These are phyloP conservation scores for Myotisia sp. DNA, from an alignment of 2,329 filamentous ascomycete species.

Conservation along the genomic window DNA sequence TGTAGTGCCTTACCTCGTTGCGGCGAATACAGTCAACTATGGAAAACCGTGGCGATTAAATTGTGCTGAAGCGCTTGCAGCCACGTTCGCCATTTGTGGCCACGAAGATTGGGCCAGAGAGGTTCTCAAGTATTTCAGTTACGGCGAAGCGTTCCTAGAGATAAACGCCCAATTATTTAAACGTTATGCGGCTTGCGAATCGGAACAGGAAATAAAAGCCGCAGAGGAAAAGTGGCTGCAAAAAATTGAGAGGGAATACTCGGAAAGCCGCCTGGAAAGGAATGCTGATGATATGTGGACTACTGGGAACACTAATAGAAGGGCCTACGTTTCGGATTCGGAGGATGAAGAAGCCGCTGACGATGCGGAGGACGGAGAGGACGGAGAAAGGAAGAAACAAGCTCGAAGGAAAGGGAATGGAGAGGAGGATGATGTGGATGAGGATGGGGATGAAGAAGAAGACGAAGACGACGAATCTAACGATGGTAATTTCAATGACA, in stretches of 20 bases:
- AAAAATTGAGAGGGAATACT: slow-evolving; percentile 78
- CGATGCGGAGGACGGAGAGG: slow-evolving; percentile 19
- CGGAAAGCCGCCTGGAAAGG: slow-evolving; percentile 53
- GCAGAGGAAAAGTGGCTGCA: slow-evolving; percentile 78
- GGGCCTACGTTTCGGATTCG: slow-evolving; percentile 36
- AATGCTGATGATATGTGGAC: slow-evolving; percentile 64
- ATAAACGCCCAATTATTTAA: slow-evolving; percentile 77
- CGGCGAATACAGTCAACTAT: slow-evolving; percentile 95
- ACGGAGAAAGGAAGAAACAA: slow-evolving; percentile 32
- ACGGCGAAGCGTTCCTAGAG: slow-evolving; percentile 74
- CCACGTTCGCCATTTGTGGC: slow-evolving; percentile 85
- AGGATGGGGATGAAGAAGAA: slow-evolving; percentile 29
- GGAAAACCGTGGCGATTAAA: slow-evolving; percentile 90
- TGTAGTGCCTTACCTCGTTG: slow-evolving; percentile 79
- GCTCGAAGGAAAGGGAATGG: slow-evolving; percentile 35
- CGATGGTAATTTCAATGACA: slow-evolving; percentile 45
- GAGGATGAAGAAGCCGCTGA: slow-evolving; percentile 25
- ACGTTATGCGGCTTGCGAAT: slow-evolving; percentile 68
- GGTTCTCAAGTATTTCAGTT: slow-evolving; percentile 70
- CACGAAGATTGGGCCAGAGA: slow-evolving; percentile 80
- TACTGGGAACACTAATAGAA: slow-evolving; percentile 73
- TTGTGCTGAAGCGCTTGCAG: slow-evolving; percentile 86
- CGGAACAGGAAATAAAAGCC: slow-evolving; percentile 69
- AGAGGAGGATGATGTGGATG: slow-evolving; percentile 19
- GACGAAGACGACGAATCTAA: slow-evolving; percentile 34